phyloP scores from a whole-genome alignment of 2,329 filamentous ascomycete genomes.

The Salinomyces thailandicus region DNA sequence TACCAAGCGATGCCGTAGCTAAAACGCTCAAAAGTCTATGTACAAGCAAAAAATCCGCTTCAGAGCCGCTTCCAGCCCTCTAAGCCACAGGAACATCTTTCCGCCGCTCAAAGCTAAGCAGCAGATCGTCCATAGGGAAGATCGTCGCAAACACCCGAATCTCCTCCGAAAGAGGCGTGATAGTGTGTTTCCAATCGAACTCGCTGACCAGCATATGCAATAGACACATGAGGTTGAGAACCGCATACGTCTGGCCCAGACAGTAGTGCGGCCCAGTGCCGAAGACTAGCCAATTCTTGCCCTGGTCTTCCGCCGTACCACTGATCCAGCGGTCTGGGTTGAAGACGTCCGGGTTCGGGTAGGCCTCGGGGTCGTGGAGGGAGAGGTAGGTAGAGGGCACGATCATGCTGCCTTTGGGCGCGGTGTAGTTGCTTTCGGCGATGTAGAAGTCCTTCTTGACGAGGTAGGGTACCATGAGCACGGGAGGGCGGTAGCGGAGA shows the following conservation, averaged over 20 bases:
- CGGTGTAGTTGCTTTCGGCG: conserved; percentile 67
- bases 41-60: no score
- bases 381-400: conserved; percentile 85
- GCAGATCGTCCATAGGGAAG: conserved; percentile 63
- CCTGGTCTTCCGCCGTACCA: conserved; percentile 78
- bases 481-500: conserved; percentile 86
- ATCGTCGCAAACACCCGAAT: conserved; percentile 98
- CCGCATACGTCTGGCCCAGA: conserved; percentile 83
- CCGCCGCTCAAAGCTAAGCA: conserved; percentile 15
- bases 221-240: conserved; percentile 69
- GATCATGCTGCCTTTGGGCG: conserved; percentile 91
- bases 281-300: conserved; percentile 96
- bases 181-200: conserved; percentile 73
- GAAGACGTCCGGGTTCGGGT: conserved; percentile 77
- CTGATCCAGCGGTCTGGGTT: conserved; percentile 86
- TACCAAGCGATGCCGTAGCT: no score
- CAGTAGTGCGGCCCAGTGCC: conserved; percentile 95
- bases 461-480: conserved; percentile 92
- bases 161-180: conserved; percentile 75
- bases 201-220: conserved; percentile 23
- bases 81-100: conserved; percentile 3
- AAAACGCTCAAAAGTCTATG: no score
- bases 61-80: no score
- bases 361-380: conserved; percentile 85
- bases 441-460: conserved; percentile 94